Evolutionary conservation across 2,329 filamentous ascomycete species (phyloP), one percentile per base, ranked within the genome.

Genomic region (Bipolaris oryzae): DNA sequence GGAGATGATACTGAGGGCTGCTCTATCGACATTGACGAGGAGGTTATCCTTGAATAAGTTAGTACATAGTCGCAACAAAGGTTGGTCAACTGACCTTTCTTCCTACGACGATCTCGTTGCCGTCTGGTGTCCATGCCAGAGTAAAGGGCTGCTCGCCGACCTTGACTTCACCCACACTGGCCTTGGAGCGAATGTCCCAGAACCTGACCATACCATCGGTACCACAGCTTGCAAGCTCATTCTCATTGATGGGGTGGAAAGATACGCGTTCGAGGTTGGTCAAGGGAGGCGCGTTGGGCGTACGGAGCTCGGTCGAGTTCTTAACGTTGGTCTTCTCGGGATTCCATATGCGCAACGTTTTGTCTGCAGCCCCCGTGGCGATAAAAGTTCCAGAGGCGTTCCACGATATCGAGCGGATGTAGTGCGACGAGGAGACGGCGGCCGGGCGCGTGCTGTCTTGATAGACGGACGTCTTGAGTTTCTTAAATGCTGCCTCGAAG

Each of bases 321-420:
- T 88, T 88, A 35, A 90, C 85, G 64, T 89, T 86, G 2, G 87
- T 84, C 68, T 89, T 87, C 64, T 94, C 90, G 1, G 89, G 88
- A 64, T 93, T 93, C 90, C 90, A 94, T 45, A 93, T 88, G 67
- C 90, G 86, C 51, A 94, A 77, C 7, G 85, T 89, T 64, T 84
- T 86, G 69, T 91, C 88, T 21, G 82, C 80, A 5, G 89, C 85
- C 3, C 92, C 92, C 0, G 93, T 96, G 0, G 94, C 94, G 58
- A 98, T 87, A 57, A 95, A 81, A 7, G 86, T 89, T 33, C 94
- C 92, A 0, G 91, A 81, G 0, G 93, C 91, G 63, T 94, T 96
- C 94, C 94, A 98, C 37, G 90, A 88, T 63, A 98, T 88, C 1
- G 89, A 89, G 38, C 90, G 87, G 54, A 96, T 71, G 57, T 66